Evolutionary conservation across 1,284 basidiomycete genomes (phyloP), one percentile per base, ranked within the genome.

Genomic region (Entoloma clypeatum): DNA sequence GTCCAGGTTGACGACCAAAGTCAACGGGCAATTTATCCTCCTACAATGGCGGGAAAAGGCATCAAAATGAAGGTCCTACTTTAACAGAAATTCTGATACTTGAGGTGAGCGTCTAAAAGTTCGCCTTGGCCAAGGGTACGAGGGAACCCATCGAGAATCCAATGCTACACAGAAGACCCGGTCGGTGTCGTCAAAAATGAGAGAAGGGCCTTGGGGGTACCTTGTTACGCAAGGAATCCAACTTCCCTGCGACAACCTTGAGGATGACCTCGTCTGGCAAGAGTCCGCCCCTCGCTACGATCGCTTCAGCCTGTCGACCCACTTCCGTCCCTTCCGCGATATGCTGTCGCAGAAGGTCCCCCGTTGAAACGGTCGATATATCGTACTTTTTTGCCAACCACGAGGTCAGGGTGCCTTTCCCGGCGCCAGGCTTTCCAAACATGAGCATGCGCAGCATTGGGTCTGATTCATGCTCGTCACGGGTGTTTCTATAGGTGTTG

Each of bases 101-200:
- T 71, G 43, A 89, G 70, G 61, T 86, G 79, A 13, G 67, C 65
- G 58, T 97, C 90, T 7, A 99, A 74, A 31, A 95, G 71, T 59
- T 84, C 71, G 1, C 91, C 95, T 64, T 99, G 95, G 11, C 78
- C 81, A 2, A 95, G 64, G 2, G 95, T 99, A 27, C 95, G 82
- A 22, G 95, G 95, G 59, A 99, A 99, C 4, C 95, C 95, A 57
- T 99, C 95, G 24, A 99, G 65, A 50, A 98, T 87, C 94, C 94
- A 97, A 58, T 89, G 81, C 77, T 86, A 7, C 27, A 37, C 7
- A 23, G 36, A 14, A 28, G 27, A 31, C 16, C 3, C n/a, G 7
- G 18, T 28, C 42, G 47, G 25, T 13, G 10, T 36, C 23, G 23
- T 48, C 19, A 36, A 17, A 28, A 27, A 33, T 36, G 40, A 41